Conservation (phyloP, 2,329 filamentous ascomycete genomes). For the Venturia asperata region DNA sequence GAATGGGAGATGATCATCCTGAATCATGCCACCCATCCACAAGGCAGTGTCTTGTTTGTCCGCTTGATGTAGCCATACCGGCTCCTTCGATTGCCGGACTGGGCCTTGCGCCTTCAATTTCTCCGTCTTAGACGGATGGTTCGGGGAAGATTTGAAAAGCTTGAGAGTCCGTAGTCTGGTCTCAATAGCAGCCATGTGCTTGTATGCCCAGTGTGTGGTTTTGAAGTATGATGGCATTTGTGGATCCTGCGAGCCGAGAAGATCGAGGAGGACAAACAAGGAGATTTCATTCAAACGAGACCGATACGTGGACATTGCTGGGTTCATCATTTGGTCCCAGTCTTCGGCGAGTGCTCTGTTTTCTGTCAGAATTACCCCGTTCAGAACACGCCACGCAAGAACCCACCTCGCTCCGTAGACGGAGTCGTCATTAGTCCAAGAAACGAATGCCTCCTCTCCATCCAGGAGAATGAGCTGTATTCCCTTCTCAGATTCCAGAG, state of each 20-base stretch:
- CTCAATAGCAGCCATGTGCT: constrained; percentile 67
- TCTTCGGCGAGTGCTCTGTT: constrained; percentile 61
- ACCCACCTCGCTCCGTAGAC: constrained; percentile 75
- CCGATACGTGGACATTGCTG: constrained; percentile 65
- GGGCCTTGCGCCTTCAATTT: constrained; percentile 28
- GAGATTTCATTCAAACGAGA: constrained; percentile 45
- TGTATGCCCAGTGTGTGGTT: constrained; percentile 90
- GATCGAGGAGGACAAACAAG: constrained; percentile 60
- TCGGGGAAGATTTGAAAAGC: constrained; percentile 57
- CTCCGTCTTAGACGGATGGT: constrained; percentile 37
- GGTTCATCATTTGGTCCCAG: constrained; percentile 68
- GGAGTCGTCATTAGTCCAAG: constrained; percentile 75
- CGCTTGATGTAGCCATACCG: constrained; percentile 59
- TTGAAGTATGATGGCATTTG: constrained; percentile 77
- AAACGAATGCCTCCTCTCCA: constrained; percentile 84
- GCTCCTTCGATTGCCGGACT: constrained; percentile 24
- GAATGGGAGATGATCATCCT: constrained; percentile 91
- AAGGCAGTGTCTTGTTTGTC: constrained; percentile 49
- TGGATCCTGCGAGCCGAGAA: constrained; percentile 66
- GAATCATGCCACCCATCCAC: constrained; percentile 48
- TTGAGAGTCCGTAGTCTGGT: constrained; percentile 60
- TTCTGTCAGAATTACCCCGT: constrained; percentile 14
- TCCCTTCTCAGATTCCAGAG: constrained; percentile 67
- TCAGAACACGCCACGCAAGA: background rate
- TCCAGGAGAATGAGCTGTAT: constrained; percentile 87